Evolutionary conservation across 2,329 filamentous ascomycete species (phyloP).

Genomic region (Hymenoscyphus albidus): DNA sequence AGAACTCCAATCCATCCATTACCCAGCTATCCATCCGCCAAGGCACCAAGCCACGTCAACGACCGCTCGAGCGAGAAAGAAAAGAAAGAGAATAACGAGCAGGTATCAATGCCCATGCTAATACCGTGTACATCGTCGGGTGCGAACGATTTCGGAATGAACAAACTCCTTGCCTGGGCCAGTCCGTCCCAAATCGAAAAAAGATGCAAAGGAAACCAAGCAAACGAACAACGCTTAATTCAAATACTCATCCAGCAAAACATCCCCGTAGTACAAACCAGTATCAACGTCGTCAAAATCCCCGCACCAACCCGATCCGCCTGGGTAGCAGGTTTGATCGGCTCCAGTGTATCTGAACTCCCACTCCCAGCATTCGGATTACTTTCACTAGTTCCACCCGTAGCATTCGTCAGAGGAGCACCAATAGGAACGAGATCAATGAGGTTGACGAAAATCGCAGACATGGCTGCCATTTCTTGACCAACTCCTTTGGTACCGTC

Average conservation of each 20-base stretch:
- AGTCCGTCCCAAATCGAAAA: background rate
- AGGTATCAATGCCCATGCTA: background rate
- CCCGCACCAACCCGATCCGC: constrained; percentile 39
- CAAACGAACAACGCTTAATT: background rate
- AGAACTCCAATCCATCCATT: background rate
- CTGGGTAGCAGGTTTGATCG: constrained; percentile 29
- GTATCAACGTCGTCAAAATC: constrained; percentile 38
- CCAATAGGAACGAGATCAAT: constrained; percentile 35
- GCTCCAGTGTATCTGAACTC: constrained; percentile 3
- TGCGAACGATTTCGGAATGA: background rate
- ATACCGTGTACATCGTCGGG: background rate
- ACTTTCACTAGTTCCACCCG: constrained; percentile 48
- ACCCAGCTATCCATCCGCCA: too few species aligned
- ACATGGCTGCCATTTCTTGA: constrained; percentile 66
- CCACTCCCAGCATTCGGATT: constrained; percentile 31
- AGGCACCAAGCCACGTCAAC: too few species aligned
- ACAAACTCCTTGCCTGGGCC: background rate
- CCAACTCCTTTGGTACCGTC: constrained; percentile 50
- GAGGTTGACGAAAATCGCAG: constrained; percentile 48
- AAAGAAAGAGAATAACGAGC: background rate
- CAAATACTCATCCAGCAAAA: constrained; percentile 38
- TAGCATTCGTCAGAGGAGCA: constrained; percentile 43
- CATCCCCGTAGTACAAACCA: constrained; percentile 31
- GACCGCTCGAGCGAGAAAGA: too few species aligned
- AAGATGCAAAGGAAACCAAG: background rate